These are phyloP conservation scores for Viola pubescens DNA, from an alignment of 441 rosid genomes.

Conservation along the genomic window DNA sequence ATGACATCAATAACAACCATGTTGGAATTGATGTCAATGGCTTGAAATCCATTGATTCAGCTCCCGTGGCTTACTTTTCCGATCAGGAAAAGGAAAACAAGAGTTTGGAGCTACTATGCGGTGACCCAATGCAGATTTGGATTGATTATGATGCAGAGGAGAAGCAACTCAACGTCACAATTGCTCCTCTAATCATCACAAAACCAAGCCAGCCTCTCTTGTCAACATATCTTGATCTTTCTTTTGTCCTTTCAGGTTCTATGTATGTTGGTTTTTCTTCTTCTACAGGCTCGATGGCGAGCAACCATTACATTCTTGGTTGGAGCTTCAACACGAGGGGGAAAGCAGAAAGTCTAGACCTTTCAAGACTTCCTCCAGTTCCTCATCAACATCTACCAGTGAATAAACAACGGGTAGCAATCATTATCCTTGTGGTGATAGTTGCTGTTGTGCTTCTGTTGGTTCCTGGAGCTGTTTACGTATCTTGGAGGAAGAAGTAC, in stretches of 20 bases:
- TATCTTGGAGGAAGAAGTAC: slow-evolving; percentile 13
- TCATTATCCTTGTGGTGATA: slow-evolving; percentile 7
- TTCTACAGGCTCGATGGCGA: slow-evolving; percentile 29
- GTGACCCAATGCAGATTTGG: slow-evolving; percentile 45
- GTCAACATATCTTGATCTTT: slow-evolving; percentile 34
- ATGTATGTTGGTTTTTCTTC: slow-evolving; percentile 57
- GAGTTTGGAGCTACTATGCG: slow-evolving; percentile 29
- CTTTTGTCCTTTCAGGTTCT: slow-evolving; percentile 25
- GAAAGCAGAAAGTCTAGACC: slow-evolving; percentile 24
- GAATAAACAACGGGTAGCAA: slow-evolving; percentile 10
- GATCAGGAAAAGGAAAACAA: slow-evolving; percentile 16
- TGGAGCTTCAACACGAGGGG: slow-evolving; percentile 54
- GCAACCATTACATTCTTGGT: slow-evolving; percentile 44
- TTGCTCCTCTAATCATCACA: slow-evolving; percentile 30
- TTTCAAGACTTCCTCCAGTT: slow-evolving; percentile 30
- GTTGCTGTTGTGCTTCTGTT: slow-evolving; percentile 5
- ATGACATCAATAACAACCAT: slow-evolving; percentile 37
- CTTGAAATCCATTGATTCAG: slow-evolving; percentile 29
- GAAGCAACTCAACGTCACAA: slow-evolving; percentile 33
- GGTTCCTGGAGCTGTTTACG: slow-evolving; percentile 10
- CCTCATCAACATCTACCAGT: slow-evolving; percentile 12
- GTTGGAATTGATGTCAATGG: slow-evolving; percentile 54
- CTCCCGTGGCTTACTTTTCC: slow-evolving; percentile 34
- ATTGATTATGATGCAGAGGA: slow-evolving; percentile 34
- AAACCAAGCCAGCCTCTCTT: slow-evolving; percentile 43